Evolutionary conservation across 2,329 filamentous ascomycete species (phyloP), one percentile per base, ranked within the genome.

Genomic region (Ophiocordyceps unilateralis): DNA sequence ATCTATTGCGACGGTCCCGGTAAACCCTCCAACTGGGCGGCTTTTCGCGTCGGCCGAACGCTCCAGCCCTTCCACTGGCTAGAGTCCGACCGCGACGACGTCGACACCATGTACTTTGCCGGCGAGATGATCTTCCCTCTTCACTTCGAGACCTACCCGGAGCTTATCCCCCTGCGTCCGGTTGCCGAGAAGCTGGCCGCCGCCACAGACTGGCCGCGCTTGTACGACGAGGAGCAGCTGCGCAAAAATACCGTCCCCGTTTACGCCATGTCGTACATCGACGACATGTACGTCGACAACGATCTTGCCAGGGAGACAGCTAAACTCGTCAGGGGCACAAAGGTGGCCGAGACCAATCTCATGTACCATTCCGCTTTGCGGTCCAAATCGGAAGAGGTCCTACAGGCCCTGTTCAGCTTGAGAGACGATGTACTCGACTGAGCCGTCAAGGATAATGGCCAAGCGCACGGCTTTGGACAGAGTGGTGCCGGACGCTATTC

Each of bases 221-320:
- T 95, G 5, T 95, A 94, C 57, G 76, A 93, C 53, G 66, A 76
- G 47, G 72, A 74, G 43, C 80, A 83, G 58, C 67, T 95, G 40
- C 71, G 69, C 17, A 73, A 70, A 52, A 95, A 95, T 53, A 69
- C 78, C 45, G 84, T 95, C 0, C 88, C 89, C 0, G 77, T 93
- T 0, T 95, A 91, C 54, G 82, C 87, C 1, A 85, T 83, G 1
- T 81, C 77, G 2, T 96, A 83, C 51, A 59, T 85, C 5, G 81
- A 94, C 48, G 87, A 94, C 56, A 91, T 95, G 83, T 95, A 93
- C 54, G 88, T 96, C 24, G 83, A 93, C 54, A 83, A 75, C 50
- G 75, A 76, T 7, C 64, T 87, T 43, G 81, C 83, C 9, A 70
- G 74, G 51, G 76, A 82, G 51, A 93, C 86, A 15, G 85, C 84